A percentile compares a stretch with the other conserved stretches of the same genome.
Evolutionary conservation across 306 rosid species (phyloP).

Genomic region (Pueraria montana): DNA sequence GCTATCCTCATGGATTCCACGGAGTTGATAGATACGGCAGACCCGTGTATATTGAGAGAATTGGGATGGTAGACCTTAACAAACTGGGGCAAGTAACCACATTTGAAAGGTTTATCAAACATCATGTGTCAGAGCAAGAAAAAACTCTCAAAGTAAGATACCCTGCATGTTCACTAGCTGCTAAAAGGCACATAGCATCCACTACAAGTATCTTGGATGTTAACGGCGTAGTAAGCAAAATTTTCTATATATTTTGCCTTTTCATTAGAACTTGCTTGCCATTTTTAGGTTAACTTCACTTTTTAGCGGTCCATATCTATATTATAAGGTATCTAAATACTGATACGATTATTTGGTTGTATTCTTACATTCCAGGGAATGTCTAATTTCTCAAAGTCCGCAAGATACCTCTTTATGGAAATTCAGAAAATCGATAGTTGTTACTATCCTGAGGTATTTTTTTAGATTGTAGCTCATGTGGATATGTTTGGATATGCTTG

Average conservation of each 20-base stretch:
- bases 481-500: constrained; percentile 21
- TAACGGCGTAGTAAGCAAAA: constrained; percentile 73
- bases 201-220: constrained; percentile 94
- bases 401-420: constrained; percentile 79
- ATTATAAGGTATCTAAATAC: neutral
- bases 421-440: constrained; percentile 89
- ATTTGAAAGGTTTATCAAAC: constrained; percentile 70
- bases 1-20: constrained; percentile 92
- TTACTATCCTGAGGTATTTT: constrained; percentile 92
- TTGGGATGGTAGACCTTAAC: constrained; percentile 80
- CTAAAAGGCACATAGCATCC: constrained; percentile 87
- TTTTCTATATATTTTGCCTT: neutral
- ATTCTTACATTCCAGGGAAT: constrained; percentile 74
- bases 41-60: constrained; percentile 85
- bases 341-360: constrained; percentile 29
- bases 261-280: neutral
- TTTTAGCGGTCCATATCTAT: neutral
- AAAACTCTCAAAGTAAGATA: constrained; percentile 71
- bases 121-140: constrained; percentile 94
- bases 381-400: constrained; percentile 94
- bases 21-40: constrained; percentile 87
- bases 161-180: constrained; percentile 87
- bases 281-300: constrained; percentile 25
- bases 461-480: constrained; percentile 3
- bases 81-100: constrained; percentile 72